Conservation (phyloP, 2,329 filamentous ascomycete species). For the Aspergillus persii region DNA sequence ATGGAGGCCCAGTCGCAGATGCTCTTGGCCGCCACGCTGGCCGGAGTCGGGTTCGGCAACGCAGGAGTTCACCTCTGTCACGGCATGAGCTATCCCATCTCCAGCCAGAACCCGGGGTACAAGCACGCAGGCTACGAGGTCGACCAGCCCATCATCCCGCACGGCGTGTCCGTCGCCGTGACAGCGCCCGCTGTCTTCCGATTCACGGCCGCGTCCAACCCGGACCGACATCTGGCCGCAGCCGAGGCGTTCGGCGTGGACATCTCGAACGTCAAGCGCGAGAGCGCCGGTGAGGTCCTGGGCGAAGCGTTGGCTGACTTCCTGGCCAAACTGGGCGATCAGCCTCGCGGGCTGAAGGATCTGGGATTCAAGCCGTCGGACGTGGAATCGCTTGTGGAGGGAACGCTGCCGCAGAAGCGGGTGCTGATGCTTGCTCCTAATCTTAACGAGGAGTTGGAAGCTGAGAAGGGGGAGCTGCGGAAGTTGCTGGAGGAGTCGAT, state of each 20-base stretch:
- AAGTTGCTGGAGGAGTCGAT: constrained; percentile 64
- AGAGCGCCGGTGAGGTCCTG: constrained; percentile 85
- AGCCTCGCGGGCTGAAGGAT: constrained; percentile 79
- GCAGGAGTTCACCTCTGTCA: constrained; percentile 89
- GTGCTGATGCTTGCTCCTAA: constrained; percentile 90
- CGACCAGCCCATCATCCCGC: constrained; percentile 76
- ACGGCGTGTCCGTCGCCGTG: constrained; percentile 92
- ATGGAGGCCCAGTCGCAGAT: constrained; percentile 91
- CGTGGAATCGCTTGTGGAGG: constrained; percentile 83
- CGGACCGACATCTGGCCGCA: constrained; percentile 83
- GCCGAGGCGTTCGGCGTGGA: constrained; percentile 92
- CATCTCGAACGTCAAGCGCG: constrained; percentile 78
- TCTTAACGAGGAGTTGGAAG: constrained; percentile 65
- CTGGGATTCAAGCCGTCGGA: constrained; percentile 76
- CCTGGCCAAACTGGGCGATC: constrained; percentile 78
- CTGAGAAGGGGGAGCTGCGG: constrained; percentile 70
- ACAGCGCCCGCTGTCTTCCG: constrained; percentile 90
- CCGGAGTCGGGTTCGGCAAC: constrained; percentile 95
- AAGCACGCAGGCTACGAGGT: constrained; percentile 84
- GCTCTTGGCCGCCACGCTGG: constrained; percentile 89
- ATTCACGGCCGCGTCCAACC: constrained; percentile 89
- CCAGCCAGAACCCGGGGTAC: constrained; percentile 89
- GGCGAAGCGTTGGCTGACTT: constrained; percentile 80
- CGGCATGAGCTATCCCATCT: constrained; percentile 97
- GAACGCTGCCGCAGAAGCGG: constrained; percentile 85